A percentile compares a stretch with the other conserved stretches of the same genome.
Evolutionary conservation across 2,329 filamentous ascomycete genomes (phyloP).

Genomic region (Xylariaceae sp.): DNA sequence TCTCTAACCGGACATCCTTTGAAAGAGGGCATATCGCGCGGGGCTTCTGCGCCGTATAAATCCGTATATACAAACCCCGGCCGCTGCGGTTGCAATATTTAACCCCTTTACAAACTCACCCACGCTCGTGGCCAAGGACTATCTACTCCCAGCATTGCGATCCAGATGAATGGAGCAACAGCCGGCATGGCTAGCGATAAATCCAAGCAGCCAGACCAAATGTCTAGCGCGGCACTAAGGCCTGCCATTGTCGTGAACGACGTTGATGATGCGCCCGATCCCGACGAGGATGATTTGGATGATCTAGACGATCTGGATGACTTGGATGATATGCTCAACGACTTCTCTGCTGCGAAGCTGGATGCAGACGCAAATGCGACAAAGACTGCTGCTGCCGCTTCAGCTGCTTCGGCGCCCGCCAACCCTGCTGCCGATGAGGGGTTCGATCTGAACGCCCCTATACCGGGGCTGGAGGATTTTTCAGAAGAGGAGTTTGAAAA

Average conservation of each 20-base stretch:
- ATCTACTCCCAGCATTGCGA: not conserved
- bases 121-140: not conserved
- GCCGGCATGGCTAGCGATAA: slow-evolving; percentile 14
- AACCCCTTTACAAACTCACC: not conserved
- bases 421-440: slow-evolving; percentile 17
- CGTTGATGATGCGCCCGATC: slow-evolving; percentile 66
- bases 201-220: slow-evolving; percentile 14
- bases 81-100: not conserved
- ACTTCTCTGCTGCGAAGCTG: slow-evolving; percentile 68
- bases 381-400: slow-evolving; percentile 16
- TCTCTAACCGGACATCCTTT: not conserved
- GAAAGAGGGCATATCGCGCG: not conserved
- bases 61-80: not conserved
- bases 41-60: slow-evolving; percentile 3
- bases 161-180: slow-evolving; percentile 22
- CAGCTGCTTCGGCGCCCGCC: slow-evolving; percentile 24
- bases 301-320: slow-evolving; percentile 90
- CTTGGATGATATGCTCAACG: slow-evolving; percentile 89
- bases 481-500: slow-evolving; percentile 76
- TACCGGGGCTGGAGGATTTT: slow-evolving; percentile 38
- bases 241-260: slow-evolving; percentile 26
- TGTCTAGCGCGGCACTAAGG: slow-evolving; percentile 24
- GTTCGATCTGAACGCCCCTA: slow-evolving; percentile 25
- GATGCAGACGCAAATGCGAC: slow-evolving; percentile 39
- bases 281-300: slow-evolving; percentile 86